Base-by-base conservation (phyloP, 2,329 filamentous ascomycete species). In the Pyrenochaeta sp. region DNA sequence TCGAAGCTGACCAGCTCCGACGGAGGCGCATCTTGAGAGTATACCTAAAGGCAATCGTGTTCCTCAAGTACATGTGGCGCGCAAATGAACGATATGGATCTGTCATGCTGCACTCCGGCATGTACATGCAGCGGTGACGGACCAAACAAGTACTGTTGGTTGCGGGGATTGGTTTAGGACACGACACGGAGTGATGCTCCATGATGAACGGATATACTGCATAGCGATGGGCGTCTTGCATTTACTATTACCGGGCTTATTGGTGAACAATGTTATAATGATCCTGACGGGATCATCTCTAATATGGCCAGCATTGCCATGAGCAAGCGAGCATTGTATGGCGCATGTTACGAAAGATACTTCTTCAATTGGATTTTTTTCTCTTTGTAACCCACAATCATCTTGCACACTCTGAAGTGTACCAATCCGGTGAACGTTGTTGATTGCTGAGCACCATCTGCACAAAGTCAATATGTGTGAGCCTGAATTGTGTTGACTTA, bases 21-120 rank as follows among this genome's bases (percentile, higher is more conserved):
- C 59, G 65, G 9, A 51, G 57, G 40, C 58, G 61, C 23, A 58
- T 56, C 32, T 45, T 68, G 27, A 61, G 60, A 7, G 49, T 64
- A 33, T 68, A 68, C 45, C 48, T 68, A 18, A 68, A 68, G 27
- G 64, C 64, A 3, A 58, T 68, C 20, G 58, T 64, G 11, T 68
- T 68, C 18, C 51, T 68, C 40, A 64, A 59, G 39, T 60, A 64
- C 33, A 49, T 68, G 27, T 59, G 64, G 39, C 58, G 58, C 46
- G 63, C 65, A 2, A 62, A 67, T 30, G 65, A 67, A 47, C 65
- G 65, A 11, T 68, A 68, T 29, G 65, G 65, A 21, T 57, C 62
- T 12, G 54, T 64, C 41, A 68, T 68, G 65, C 56, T 61, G 37
- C 64, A 60, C n/a, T 63, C 64, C 7, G 65, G 65, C 44, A 58